Evolutionary conservation across 73 alveolate genomes (phyloP).

Genomic region (Tetrahymena elliotti): DNA sequence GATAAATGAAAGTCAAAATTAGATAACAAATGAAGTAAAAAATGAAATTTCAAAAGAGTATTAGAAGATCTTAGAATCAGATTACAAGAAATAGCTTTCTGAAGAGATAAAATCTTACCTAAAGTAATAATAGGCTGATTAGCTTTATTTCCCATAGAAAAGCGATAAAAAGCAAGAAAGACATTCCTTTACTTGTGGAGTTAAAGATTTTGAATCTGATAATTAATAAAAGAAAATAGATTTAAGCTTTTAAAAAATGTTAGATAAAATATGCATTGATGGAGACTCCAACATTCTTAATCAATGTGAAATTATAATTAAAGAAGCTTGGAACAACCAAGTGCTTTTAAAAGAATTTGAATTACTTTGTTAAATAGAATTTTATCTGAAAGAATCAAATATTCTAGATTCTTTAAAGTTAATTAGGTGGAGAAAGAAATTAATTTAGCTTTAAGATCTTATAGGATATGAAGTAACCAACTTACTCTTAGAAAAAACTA

Average conservation of each 20-base stretch:
- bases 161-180: background rate
- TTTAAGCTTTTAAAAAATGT: background rate
- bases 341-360: background rate
- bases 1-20: no score
- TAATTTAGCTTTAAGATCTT: background rate
- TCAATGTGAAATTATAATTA: background rate
- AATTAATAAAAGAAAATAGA: background rate
- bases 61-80: background rate
- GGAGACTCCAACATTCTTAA: background rate
- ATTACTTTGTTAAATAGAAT: background rate
- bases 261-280: background rate
- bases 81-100: background rate
- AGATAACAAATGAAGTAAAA: background rate
- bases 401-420: background rate
- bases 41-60: background rate
- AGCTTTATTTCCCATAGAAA: background rate
- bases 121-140: background rate
- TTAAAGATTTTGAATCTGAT: background rate
- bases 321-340: background rate
- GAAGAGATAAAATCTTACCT: background rate
- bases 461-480: background rate
- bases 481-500: background rate
- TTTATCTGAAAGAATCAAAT: background rate
- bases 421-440: background rate
- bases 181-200: background rate